These are phyloP conservation scores for Phytophthora tubulina DNA, from an alignment of 352 stramenopile genomes.

Conservation along the genomic window DNA sequence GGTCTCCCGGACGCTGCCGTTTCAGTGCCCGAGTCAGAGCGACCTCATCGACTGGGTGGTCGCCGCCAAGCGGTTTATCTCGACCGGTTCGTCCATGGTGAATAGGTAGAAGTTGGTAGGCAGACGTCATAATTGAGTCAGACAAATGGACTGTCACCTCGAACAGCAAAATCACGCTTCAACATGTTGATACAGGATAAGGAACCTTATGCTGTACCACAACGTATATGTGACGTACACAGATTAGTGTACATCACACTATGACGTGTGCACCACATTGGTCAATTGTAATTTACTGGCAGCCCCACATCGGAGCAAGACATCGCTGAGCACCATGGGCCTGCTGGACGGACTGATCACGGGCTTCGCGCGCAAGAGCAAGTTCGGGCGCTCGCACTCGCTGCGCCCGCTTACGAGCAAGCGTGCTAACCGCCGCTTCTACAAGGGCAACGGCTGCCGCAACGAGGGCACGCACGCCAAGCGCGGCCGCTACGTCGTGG, in stretches of 20 bases:
- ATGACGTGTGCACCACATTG: constrained; percentile 10
- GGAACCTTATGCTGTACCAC: too few species aligned
- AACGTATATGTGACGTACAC: not conserved
- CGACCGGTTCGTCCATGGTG: constrained; percentile 54
- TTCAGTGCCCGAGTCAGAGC: constrained; percentile 82
- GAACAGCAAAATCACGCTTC: constrained; percentile 11
- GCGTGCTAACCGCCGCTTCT: constrained; percentile 94
- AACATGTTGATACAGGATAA: not conserved
- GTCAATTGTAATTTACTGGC: constrained; percentile 27
- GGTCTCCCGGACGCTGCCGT: constrained; percentile 73
- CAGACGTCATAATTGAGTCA: constrained; percentile 5
- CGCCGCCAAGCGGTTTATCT: constrained; percentile 76
- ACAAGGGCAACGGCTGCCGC: constrained; percentile 95
- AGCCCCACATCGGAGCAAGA: constrained; percentile 23
- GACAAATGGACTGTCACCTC: not conserved
- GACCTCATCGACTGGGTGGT: constrained; percentile 89
- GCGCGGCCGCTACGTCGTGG: constrained; percentile 92
- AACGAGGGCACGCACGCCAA: constrained; percentile 94
- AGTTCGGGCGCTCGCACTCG: constrained; percentile 87
- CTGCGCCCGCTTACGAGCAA: constrained; percentile 93
- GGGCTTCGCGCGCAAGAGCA: constrained; percentile 81
- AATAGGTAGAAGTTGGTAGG: constrained; percentile 36
- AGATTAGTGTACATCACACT: not conserved
- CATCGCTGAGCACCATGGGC: constrained; percentile 52
- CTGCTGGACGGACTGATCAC: constrained; percentile 83